Base-by-base conservation (phyloP, 2,329 filamentous ascomycete species). In the Colletotrichum sp. region DNA sequence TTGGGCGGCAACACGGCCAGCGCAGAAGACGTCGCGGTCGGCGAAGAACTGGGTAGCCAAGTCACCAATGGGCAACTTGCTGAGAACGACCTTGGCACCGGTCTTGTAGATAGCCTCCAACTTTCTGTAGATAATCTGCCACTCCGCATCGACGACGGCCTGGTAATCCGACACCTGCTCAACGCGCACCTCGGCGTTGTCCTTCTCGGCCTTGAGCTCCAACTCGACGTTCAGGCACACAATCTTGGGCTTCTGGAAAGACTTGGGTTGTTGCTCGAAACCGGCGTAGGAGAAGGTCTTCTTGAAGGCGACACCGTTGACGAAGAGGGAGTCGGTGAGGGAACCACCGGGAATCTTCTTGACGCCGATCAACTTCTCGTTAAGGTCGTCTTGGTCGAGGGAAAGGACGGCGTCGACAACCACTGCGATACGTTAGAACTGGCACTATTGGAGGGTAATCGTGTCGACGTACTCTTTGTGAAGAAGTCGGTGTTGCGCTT, bases 81-180 rank as follows among this genome's bases (percentile, higher is more conserved):
- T 98, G 74, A 99, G 93, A 57, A 99, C 96, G 68, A 99, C 96
- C 91, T 98, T 98, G 79, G 97, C 97, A 71, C 97, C 97, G 8
- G 96, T 98, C 87, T 96, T 93, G 90, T 96, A 92, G 70, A 98
- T 88, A 65, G 96, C 95, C 88, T 99, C 97, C 85, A 99, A 95
- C 91, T 99, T 99, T 90, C 98, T 96, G 92, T 94, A 99, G 86
- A 99, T 99, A 84, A 99, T 99, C 87, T 98, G 96, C 97, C 97
- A 99, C 87, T 99, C 97, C 34, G 97, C 97, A 83, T 99, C 97
- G 84, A 99, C 97, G 80, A 99, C 98, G 78, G 97, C 97, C 88
- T 99, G 97, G 89, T 99, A 99, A 88, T 99, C 97, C 24, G 96
- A 98, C 68, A 99, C 97, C 86, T 99, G 96, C 87, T 99, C 97